Evolutionary conservation across 2,329 filamentous ascomycete genomes (phyloP), one percentile per base, ranked within the genome.

Genomic region (Botrytis medusae): DNA sequence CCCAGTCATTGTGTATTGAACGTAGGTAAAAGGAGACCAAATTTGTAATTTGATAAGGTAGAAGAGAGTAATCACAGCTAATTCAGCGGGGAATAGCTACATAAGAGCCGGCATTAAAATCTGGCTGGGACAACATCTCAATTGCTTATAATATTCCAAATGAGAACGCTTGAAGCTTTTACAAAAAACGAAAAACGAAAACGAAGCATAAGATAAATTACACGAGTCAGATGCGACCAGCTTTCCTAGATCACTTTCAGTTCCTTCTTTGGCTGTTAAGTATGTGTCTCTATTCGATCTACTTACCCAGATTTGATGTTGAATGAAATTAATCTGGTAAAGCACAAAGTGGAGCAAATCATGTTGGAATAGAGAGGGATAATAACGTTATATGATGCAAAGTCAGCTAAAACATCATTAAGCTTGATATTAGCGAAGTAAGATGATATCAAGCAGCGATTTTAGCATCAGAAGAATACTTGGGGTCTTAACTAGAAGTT

Each of bases 21-120:
- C 10, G 18, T 12, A 5, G n/a, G 25, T 25, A 14, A 18, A 6
- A 10, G 1, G 5, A 4, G 22, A 4, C 16, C 6, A 2, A 48
- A 34, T 16, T 1, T 32, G 5, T 12, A 29, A 7, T 20, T 14
- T 0, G 12, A 4, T 1, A 65, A 65, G 14, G 12, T 16, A 25
- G 2, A 20, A 16, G 10, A 18, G 18, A 34, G 1, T 0, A 4
- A 18, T n/a, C 12, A 37, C 22, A 2, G 63, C 12, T 6, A 2
- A 22, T 37, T 9, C 14, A n/a, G 20, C 7, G 1, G 12, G 1
- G 7, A 48, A 37, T n/a, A 0, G 0, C 9, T 2, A 6, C 32
- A 37, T 3, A 16, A 34, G 34, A 51, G 7, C 2, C 2, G 7
- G 22, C 1, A n/a, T 34, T 67, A 3, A 8, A 14, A 8, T n/a